Evolutionary conservation across 1,284 basidiomycete species (phyloP).

Genomic region (Quambalaria eucalypti): DNA sequence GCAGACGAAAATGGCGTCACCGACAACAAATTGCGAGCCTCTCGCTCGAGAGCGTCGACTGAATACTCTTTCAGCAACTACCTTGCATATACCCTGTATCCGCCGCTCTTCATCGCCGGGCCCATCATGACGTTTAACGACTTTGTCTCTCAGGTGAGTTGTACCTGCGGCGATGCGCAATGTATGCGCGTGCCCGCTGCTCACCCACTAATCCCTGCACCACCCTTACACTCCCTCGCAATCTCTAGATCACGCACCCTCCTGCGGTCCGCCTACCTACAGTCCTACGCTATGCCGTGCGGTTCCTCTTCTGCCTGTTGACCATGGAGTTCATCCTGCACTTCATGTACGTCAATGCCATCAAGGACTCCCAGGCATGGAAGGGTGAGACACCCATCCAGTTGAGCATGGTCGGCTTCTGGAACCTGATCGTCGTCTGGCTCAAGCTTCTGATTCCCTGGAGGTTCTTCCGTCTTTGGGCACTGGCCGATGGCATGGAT

Average conservation of each 20-base stretch:
- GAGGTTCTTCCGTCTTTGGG: conserved; percentile 96
- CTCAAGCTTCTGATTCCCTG: conserved; percentile 95
- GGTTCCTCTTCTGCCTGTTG: conserved; percentile 65
- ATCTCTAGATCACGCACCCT: not conserved
- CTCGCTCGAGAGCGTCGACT: conserved; percentile 17
- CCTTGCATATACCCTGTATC: conserved; percentile 71
- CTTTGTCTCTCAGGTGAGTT: conserved; percentile 72
- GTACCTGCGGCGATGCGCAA: not conserved
- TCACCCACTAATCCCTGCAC: too few relatives aligned
- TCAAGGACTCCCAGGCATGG: conserved; percentile 70
- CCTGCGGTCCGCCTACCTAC: conserved; percentile 12
- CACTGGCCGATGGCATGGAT: conserved; percentile 77
- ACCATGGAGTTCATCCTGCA: conserved; percentile 88
- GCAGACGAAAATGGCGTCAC: not conserved
- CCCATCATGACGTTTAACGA: conserved; percentile 96
- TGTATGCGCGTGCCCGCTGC: not conserved
- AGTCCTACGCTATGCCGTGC: conserved; percentile 56
- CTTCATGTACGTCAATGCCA: conserved; percentile 92
- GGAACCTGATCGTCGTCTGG: conserved; percentile 95
- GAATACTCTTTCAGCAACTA: conserved; percentile 58
- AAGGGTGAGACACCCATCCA: conserved; percentile 65
- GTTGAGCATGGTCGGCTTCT: conserved; percentile 87
- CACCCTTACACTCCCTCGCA: not conserved
- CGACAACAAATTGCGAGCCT: not conserved
- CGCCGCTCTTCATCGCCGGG: conserved; percentile 89